Base-by-base conservation (phyloP, 495 filamentous ascomycete genomes). In the Talaromyces liani region DNA sequence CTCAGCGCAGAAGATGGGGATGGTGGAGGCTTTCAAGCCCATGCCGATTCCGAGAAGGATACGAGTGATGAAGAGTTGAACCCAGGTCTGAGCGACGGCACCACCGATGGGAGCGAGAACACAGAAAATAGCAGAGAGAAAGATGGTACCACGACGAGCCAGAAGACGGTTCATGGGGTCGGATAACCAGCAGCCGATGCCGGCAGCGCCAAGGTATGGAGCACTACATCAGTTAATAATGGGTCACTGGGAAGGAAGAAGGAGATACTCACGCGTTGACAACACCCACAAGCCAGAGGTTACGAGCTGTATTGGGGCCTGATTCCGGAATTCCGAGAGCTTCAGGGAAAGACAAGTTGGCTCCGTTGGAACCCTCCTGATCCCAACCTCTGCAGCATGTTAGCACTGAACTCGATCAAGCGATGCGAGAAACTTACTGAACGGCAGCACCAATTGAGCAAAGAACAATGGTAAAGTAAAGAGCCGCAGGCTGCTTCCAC, bases 311-410 rank as follows among this genome's bases (percentile, higher is more conserved):
- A 54, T 75, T 62, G 1, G 73, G 70, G 57, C 65, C 69, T 0
- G 53, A 55, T 14, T 76, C 70, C 1, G 80, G 78, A 45, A 89
- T 86, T 20, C 82, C 82, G 64, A 90, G 85, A 31, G 81, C 80
- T 27, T 69, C 63, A 0, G 84, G 84, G 69, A 88, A 89, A 20
- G 79, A 80, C 47, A 90, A 69, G 61, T 89, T 89, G 33, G 87
- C 87, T 54, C 87, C 87, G 64, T 90, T 90, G 58, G 83, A 85
- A n/a, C 86, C 87, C n/a, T 87, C 88, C 65, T 89, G 86, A 69
- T 89, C 87, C 87, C 86, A 89, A 31, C 84, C 84, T 63, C 76
- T 79, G 58, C 62, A 54, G 14, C 8, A 58, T 22, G 62, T 66
- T 45, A 71, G 65, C 57, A 18, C 63, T 22, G 65, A 56, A 6